phyloP scores from a whole-genome alignment of 108 stramenopile species.

The Nitzschia inconspicua region DNA sequence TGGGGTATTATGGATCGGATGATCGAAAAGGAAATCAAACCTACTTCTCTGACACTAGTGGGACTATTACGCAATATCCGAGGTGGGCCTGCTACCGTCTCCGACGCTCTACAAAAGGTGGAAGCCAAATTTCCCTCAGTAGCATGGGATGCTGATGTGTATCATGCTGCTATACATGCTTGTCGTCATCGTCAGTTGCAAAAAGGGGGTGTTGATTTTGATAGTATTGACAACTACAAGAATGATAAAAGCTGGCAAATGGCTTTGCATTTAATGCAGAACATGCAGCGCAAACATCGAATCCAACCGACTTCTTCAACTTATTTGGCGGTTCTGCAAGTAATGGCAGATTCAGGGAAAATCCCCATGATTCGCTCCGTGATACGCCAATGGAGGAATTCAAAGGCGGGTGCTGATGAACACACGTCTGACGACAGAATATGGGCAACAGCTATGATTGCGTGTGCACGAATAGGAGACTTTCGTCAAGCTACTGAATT shows the following conservation, averaged over 20 bases:
- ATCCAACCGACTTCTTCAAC: constrained; percentile 45
- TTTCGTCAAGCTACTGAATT: constrained; percentile 24
- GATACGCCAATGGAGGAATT: constrained; percentile 32
- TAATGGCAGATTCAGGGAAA: constrained; percentile 42
- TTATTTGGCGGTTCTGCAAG: constrained; percentile 43
- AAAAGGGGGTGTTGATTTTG: neutral
- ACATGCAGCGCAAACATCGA: constrained; percentile 44
- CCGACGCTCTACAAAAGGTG: constrained; percentile 1
- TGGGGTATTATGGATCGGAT: constrained; percentile 16
- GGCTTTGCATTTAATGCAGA: constrained; percentile 38
- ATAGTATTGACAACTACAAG: neutral
- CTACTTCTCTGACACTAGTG: constrained; percentile 26
- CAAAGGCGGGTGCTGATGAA: neutral
- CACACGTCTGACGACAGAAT: constrained; percentile 13
- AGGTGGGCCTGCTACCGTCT: neutral
- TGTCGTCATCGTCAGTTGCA: constrained; percentile 5
- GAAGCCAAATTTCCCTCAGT: neutral
- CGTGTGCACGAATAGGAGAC: constrained; percentile 34
- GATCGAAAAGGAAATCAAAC: constrained; percentile 16
- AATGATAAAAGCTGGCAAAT: constrained; percentile 42
- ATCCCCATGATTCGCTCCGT: constrained; percentile 40
- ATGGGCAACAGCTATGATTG: constrained; percentile 33
- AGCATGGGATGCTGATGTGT: constrained; percentile 25
- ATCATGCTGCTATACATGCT: constrained; percentile 41
- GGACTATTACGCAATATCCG: constrained; percentile 13